Evolutionary conservation across 1,139 yeast genomes (phyloP), one percentile per base, ranked within the genome.

Genomic region (Zygosaccharomyces pseudobailii): DNA sequence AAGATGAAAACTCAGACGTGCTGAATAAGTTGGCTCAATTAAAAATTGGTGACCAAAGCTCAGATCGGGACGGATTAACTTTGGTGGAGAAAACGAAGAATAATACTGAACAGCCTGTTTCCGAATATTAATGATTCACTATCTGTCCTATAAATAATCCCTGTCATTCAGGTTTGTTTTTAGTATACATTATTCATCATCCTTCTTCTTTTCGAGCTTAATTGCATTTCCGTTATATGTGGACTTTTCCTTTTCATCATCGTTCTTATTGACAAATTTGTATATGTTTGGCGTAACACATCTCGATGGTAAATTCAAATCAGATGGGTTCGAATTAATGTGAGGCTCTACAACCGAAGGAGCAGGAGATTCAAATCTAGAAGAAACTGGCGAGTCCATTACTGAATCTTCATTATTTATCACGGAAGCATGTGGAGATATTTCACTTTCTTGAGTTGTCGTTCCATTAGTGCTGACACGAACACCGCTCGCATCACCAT

Each of bases 201-300:
- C 56, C 19, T 58, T 64, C 28, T 71, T 72, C 51, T 74, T 78
- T 50, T 75, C 76, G 42, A 75, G 52, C 43, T 68, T 70, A 17
- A 73, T 56, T 19, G 69, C 71, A 54, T 75, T 75, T 3, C 80
- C 80, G 54, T 75, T 75, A 53, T 75, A 75, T 1, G 78, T 72
- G 13, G 63, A 55, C 32, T 71, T 63, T 39, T 72, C 73, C 20
- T 55, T 52, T 24, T 61, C 60, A 34, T 63, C 55, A 31, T 56
- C 57, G 21, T 54, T 55, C n/a, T 50, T 45, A 41, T 55, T 56
- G 9, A 55, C 51, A 44, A 61, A 58, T 35, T 59, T 57, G 30
- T 49, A 54, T 32, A 61, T 57, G 40, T 62, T 62, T 23, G 66
- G 65, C 2, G 67, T 57, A 2, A 57, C 61, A 31, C 65, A 54